Evolutionary conservation across 1,284 basidiomycete species (phyloP).

Genomic region (Testicularia cyperi): DNA sequence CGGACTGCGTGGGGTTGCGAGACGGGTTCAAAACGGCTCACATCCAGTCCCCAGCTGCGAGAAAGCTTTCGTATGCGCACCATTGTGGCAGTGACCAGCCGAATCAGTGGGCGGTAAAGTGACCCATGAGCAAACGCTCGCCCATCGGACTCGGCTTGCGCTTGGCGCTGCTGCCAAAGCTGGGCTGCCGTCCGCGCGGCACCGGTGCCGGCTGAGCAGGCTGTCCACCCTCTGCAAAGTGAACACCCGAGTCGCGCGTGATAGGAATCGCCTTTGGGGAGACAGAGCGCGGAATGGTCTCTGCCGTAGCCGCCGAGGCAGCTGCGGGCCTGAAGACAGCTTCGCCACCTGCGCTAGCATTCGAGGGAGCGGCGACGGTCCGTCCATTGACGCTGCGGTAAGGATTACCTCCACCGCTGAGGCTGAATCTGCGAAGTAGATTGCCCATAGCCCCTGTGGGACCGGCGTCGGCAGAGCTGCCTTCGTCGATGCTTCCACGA

Average conservation of each 20-base stretch:
- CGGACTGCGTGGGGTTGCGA: too few species aligned
- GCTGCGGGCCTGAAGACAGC: too few species aligned
- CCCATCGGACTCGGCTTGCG: constrained; percentile 54
- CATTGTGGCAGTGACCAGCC: too few species aligned
- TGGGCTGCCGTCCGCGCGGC: constrained; percentile 30
- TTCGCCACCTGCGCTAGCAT: neutral
- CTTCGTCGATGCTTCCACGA: constrained; percentile 26
- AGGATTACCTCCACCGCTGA: constrained; percentile 35
- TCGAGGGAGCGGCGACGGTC: constrained; percentile 9
- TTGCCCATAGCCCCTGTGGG: constrained; percentile 31
- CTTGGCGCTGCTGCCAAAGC: constrained; percentile 33
- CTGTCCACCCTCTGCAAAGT: constrained; percentile 5
- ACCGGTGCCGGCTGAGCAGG: constrained; percentile 6
- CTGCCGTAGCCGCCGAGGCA: constrained; percentile 8
- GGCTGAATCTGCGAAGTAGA: constrained; percentile 42
- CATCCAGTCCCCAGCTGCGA: neutral
- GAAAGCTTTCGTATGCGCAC: neutral
- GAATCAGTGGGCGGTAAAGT: constrained; percentile 47
- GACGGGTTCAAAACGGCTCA: too few species aligned
- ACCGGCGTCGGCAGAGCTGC: constrained; percentile 9
- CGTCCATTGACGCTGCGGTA: constrained; percentile 11
- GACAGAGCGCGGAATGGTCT: constrained; percentile 22
- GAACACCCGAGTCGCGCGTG: constrained; percentile 23
- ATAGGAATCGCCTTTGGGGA: constrained; percentile 20
- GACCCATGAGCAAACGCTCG: constrained; percentile 53